Evolutionary conservation across 2,329 filamentous ascomycete genomes (phyloP).

Genomic region (Endoconidiophora polonica): DNA sequence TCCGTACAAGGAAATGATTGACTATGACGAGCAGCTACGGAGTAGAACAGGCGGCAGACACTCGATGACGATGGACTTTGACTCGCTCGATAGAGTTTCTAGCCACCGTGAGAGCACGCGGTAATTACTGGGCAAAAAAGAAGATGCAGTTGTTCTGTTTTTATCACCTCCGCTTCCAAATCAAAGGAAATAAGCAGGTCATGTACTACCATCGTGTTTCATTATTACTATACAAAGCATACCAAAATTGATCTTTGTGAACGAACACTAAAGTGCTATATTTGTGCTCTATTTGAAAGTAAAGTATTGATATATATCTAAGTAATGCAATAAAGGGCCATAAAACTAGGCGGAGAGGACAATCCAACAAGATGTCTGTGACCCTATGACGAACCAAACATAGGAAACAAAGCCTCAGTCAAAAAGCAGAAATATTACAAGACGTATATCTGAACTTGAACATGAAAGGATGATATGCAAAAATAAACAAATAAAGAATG

Average conservation of each 20-base stretch:
- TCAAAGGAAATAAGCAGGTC: too few species aligned
- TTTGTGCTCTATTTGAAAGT: background rate
- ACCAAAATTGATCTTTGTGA: background rate
- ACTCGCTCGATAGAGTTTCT: conserved; percentile 38
- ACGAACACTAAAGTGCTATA: background rate
- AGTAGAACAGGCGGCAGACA: conserved; percentile 74
- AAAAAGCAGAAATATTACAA: too few species aligned
- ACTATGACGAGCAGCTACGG: conserved; percentile 76
- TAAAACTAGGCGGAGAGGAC: background rate
- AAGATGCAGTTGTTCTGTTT: too few species aligned
- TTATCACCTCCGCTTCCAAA: too few species aligned
- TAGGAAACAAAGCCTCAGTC: background rate
- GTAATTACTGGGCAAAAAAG: too few species aligned
- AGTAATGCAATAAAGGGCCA: too few species aligned
- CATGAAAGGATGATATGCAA: too few species aligned
- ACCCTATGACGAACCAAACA: background rate
- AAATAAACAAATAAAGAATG: too few species aligned
- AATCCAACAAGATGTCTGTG: background rate
- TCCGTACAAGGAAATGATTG: conserved; percentile 90
- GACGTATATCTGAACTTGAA: too few species aligned
- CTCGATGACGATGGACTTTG: conserved; percentile 40
- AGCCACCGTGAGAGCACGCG: conserved; percentile 31
- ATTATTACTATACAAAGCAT: too few species aligned
- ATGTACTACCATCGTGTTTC: too few species aligned
- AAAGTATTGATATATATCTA: background rate